These are phyloP conservation scores for Leishmania braziliensis DNA, from an alignment of 208 protist species.

Conservation along the genomic window DNA sequence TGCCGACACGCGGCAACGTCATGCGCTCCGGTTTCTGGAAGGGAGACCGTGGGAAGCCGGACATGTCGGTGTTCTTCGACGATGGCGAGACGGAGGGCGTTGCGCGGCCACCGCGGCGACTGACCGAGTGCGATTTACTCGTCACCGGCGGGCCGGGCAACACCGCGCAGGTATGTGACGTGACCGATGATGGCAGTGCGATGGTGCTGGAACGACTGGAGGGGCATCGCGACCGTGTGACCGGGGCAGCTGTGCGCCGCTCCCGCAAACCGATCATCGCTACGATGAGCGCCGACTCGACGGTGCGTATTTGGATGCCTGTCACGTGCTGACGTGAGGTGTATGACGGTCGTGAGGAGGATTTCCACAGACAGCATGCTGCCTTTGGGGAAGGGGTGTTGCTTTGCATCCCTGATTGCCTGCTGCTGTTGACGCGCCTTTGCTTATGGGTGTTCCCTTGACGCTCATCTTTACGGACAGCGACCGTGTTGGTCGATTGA, in stretches of 20 bases:
- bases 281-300: conserved; percentile 84
- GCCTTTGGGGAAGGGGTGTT: not conserved
- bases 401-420: conserved; percentile 14
- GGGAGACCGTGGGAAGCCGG: conserved; percentile 57
- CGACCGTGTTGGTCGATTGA: not conserved
- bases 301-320: conserved; percentile 82
- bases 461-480: not conserved
- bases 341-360: conserved; percentile 20
- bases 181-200: conserved; percentile 66
- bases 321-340: conserved; percentile 41
- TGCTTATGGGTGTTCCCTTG: not conserved
- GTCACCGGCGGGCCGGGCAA: conserved; percentile 77
- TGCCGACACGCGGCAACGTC: conserved; percentile 62
- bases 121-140: conserved; percentile 84
- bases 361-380: not conserved
- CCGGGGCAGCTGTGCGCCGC: conserved; percentile 71
- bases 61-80: conserved; percentile 79
- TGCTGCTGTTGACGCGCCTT: not conserved
- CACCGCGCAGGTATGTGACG: conserved; percentile 79
- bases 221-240: conserved; percentile 85
- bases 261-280: conserved; percentile 77
- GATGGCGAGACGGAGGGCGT: conserved; percentile 85
- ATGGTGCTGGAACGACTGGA: conserved; percentile 73
- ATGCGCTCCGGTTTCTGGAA: conserved; percentile 79
- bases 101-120: conserved; percentile 46